Evolutionary conservation across 2,329 filamentous ascomycete genomes (phyloP).

Genomic region (Calycina herbarum): DNA sequence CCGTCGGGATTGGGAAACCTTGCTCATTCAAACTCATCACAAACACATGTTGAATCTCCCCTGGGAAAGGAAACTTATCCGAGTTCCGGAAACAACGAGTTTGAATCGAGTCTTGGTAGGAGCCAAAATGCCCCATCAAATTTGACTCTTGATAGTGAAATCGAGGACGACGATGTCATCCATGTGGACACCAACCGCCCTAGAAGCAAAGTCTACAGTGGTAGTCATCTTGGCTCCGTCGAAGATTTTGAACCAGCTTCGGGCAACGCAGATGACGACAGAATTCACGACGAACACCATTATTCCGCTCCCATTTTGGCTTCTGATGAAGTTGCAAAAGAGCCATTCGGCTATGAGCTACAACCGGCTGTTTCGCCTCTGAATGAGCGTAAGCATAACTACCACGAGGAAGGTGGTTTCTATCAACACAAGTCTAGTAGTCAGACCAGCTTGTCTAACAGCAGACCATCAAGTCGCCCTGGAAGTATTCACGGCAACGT

Average conservation of each 20-base stretch:
- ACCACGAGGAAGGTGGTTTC: conserved; percentile 52
- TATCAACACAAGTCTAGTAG: conserved; percentile 49
- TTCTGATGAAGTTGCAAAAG: conserved; percentile 80
- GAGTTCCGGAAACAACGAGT: conserved; percentile 27
- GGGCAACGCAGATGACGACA: conserved; percentile 45
- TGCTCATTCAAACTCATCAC: conserved; percentile 45
- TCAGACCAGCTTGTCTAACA: conserved; percentile 45
- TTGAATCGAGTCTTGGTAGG: conserved; percentile 41
- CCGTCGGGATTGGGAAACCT: conserved; percentile 45
- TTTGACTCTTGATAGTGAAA: conserved; percentile 42
- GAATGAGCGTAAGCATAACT: conserved; percentile 61
- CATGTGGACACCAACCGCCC: conserved; percentile 67
- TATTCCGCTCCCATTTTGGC: conserved; percentile 82
- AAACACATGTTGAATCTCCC: conserved; percentile 41
- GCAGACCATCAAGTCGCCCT: conserved; percentile 60
- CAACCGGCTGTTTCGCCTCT: conserved; percentile 81
- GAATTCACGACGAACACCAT: conserved; percentile 57
- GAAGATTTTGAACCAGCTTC: conserved; percentile 50
- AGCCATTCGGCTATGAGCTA: conserved; percentile 65
- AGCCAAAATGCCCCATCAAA: conserved; percentile 38
- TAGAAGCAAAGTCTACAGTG: conserved; percentile 46
- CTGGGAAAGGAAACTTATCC: conserved; percentile 49
- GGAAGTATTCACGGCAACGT: conserved; percentile 60
- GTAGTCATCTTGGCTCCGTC: conserved; percentile 43
- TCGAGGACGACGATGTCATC: conserved; percentile 62